These are phyloP conservation scores for Pleurotus ostreatus DNA, from an alignment of 768 basidiomycete genomes.

Conservation along the genomic window DNA sequence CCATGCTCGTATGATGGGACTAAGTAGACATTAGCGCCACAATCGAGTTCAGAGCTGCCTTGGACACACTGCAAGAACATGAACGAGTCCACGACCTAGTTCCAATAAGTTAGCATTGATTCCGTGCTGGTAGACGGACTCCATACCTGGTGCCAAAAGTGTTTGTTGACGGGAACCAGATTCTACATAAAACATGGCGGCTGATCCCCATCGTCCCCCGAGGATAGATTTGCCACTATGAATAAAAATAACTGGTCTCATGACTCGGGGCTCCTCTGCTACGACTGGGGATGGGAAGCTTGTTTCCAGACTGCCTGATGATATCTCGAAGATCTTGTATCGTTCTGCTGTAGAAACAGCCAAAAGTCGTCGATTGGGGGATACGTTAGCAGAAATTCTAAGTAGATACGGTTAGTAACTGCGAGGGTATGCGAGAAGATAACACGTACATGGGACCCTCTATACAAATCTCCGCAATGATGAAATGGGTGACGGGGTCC, in stretches of 20 bases:
- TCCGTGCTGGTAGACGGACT: not conserved
- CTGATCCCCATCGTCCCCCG: not conserved
- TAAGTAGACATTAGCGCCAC: not conserved
- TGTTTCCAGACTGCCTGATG: not conserved
- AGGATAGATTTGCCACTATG: not conserved
- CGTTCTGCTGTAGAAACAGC: not conserved
- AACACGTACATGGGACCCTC: not conserved
- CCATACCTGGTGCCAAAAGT: not conserved
- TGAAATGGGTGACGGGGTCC: not conserved
- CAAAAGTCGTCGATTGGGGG: not conserved
- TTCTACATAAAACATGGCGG: not conserved
- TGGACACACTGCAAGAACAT: not conserved
- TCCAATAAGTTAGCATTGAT: not conserved
- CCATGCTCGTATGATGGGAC: not conserved
- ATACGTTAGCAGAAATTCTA: not conserved
- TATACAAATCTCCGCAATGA: not conserved
- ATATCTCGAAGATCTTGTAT: not conserved
- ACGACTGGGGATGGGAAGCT: not conserved
- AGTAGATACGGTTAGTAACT: not conserved
- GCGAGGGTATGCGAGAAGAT: not conserved
- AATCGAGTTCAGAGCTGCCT: not conserved
- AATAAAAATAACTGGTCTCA: not conserved
- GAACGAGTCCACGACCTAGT: not conserved
- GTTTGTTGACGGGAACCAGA: not conserved
- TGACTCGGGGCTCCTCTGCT: not conserved